Evolutionary conservation across 164 flowering plant species (phyloP).

Genomic region (Santalum album): DNA sequence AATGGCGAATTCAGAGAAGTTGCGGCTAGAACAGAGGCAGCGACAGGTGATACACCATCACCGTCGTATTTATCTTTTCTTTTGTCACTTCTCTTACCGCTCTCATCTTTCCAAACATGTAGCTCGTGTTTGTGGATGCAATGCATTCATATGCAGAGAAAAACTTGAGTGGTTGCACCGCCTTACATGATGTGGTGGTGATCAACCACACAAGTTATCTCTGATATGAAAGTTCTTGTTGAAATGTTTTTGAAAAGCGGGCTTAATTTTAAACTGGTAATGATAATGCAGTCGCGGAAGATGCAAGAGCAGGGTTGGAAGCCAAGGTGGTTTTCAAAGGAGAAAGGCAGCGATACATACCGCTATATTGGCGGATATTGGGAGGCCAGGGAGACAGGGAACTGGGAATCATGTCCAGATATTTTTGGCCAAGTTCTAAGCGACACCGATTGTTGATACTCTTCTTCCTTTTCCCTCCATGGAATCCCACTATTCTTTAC

Average conservation of each 20-base stretch:
- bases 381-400: conserved; percentile 33
- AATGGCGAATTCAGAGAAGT: conserved; percentile 45
- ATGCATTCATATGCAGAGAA: too few species aligned
- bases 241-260: too few species aligned
- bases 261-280: too few species aligned
- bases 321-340: conserved; percentile 39
- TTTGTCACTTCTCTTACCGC: not conserved
- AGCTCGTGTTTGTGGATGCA: not conserved
- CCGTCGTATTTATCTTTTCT: too few species aligned
- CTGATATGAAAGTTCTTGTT: too few species aligned
- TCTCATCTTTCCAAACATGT: not conserved
- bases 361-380: conserved; percentile 40
- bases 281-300: conserved; percentile 27
- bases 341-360: conserved; percentile 21
- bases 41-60: conserved; percentile 23
- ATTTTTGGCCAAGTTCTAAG: conserved; percentile 34
- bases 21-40: conserved; percentile 45
- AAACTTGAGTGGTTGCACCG: too few species aligned
- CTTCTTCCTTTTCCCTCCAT: not conserved
- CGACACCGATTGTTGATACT: conserved; percentile 12
- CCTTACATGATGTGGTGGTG: too few species aligned
- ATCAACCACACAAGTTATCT: too few species aligned
- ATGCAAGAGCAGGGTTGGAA: conserved; percentile 49
- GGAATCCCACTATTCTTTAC: too few species aligned
- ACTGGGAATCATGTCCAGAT: conserved; percentile 37